Evolutionary conservation across 768 basidiomycete species (phyloP), one percentile per base, ranked within the genome.

Genomic region (Amylocystis lapponica): DNA sequence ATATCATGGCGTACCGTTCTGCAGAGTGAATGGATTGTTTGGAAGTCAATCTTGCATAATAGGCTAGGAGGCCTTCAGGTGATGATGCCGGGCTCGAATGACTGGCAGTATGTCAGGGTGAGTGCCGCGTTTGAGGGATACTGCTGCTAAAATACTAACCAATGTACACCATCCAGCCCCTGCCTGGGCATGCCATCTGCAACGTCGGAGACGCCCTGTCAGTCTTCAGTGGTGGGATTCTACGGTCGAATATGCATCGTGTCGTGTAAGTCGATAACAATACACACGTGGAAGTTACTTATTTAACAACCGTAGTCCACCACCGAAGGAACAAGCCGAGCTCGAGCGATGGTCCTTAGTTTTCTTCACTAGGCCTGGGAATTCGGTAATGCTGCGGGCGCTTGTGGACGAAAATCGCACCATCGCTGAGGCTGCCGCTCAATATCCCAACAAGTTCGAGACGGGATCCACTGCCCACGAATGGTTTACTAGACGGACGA

Each of bases 11-110:
- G 13, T 37, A 1, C 11, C n/a, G n/a, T 30, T 12, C 2, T 31
- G 17, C 19, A 19, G 25, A 8, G 1, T 6, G 9, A 2, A 3
- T 37, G 0, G 34, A 3, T 14, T 3, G 9, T n/a, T 19, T 11
- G 17, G 26, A 41, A 80, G 75, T 79, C 79, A 0, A 77, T 84
- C 65, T 64, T 86, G 45, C 78, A 83, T 51, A 84, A 84, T 54
- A 71, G 69, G 2, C 70, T 84, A 0, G 83, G 83, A 9, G 83
- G 83, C 0, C 65, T 86, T 3, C 83, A 85, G 46, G 81, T 85
- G 0, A 65, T 83, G 36, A 70, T 72, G 1, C 81, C 80, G 2
- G 79, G 76, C 12, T 52, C 68, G 4, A 73, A 79, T n/a, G 56
- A 68, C 20, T 86, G 83, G 83, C 75, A 75, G 56, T 85, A 83